Evolutionary conservation across 495 filamentous ascomycete genomes (phyloP).

Genomic region (Thozetella sp.): DNA sequence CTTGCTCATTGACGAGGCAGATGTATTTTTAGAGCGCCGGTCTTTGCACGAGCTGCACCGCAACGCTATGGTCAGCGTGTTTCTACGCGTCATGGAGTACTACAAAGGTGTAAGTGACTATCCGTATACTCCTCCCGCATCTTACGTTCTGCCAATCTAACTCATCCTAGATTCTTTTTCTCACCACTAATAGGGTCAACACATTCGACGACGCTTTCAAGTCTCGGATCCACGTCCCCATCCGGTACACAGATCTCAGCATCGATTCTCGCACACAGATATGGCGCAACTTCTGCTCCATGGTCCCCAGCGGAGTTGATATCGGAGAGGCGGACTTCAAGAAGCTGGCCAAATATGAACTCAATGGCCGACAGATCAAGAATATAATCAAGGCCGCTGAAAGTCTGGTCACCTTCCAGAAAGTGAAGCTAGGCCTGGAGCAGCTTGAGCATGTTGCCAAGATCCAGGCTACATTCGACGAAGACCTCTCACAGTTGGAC

Average conservation of each 20-base stretch:
- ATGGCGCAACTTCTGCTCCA: constrained; percentile 46
- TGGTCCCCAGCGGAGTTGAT: constrained; percentile 34
- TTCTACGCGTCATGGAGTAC: constrained; percentile 48
- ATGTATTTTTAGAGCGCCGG: constrained; percentile 48
- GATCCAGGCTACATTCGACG: constrained; percentile 33
- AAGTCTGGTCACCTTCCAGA: constrained; percentile 31
- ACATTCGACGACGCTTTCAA: constrained; percentile 45
- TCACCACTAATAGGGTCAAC: constrained; percentile 48
- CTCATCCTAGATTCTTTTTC: constrained; percentile 32
- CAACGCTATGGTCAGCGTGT: constrained; percentile 47
- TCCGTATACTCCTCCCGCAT: no score
- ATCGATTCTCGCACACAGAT: constrained; percentile 29
- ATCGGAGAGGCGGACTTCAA: constrained; percentile 42
- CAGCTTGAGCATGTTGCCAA: constrained; percentile 30
- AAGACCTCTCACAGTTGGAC: constrained; percentile 24
- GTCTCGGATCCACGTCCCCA: constrained; percentile 42
- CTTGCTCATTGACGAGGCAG: constrained; percentile 53
- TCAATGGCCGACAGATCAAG: constrained; percentile 68
- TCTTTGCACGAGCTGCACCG: constrained; percentile 39
- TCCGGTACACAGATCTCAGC: constrained; percentile 38
- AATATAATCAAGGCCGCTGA: constrained; percentile 60
- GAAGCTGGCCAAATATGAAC: constrained; percentile 38
- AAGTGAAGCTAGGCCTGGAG: constrained; percentile 20
- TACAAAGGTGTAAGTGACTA: constrained; percentile 30
- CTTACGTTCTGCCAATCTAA: neutral